phyloP scores from a whole-genome alignment of 495 filamentous ascomycete genomes.

The Hypoxylon fragiforme region DNA sequence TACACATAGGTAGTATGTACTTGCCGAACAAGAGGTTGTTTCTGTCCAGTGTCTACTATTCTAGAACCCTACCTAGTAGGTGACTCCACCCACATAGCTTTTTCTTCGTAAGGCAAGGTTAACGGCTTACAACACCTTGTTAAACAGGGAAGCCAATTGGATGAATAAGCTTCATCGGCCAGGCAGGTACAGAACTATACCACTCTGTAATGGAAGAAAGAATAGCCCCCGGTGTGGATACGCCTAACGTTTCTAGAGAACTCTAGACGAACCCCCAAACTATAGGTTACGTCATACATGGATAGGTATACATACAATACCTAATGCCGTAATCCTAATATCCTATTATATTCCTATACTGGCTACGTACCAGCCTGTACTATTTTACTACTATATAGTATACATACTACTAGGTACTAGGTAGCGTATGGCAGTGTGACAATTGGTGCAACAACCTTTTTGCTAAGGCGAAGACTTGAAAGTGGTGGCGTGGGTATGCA shows the following conservation, averaged over 20 bases:
- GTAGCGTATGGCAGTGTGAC: too few species aligned
- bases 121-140: too few species aligned
- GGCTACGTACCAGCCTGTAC: too few species aligned
- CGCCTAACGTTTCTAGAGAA: constrained; percentile 12
- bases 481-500: constrained; percentile 11
- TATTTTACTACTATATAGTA: constrained; percentile 17
- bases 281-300: constrained; percentile 27
- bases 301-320: background rate
- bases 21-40: too few species aligned
- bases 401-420: background rate
- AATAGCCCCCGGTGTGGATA: constrained; percentile 7
- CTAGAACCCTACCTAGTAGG: too few species aligned
- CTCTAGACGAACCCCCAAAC: constrained; percentile 11
- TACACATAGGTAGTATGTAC: too few species aligned
- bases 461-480: constrained; percentile 4
- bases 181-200: constrained; percentile 2
- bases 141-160: background rate
- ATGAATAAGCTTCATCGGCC: background rate
- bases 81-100: too few species aligned
- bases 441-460: constrained; percentile 4
- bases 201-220: too few species aligned
- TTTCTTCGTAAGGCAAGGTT: too few species aligned
- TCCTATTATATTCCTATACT: too few species aligned
- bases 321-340: too few species aligned
- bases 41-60: too few species aligned